Percentiles rank a stretch among this genome's conserved stretches.
Evolutionary conservation across 208 protist genomes (phyloP).

Genomic region (Willaertia magna): DNA sequence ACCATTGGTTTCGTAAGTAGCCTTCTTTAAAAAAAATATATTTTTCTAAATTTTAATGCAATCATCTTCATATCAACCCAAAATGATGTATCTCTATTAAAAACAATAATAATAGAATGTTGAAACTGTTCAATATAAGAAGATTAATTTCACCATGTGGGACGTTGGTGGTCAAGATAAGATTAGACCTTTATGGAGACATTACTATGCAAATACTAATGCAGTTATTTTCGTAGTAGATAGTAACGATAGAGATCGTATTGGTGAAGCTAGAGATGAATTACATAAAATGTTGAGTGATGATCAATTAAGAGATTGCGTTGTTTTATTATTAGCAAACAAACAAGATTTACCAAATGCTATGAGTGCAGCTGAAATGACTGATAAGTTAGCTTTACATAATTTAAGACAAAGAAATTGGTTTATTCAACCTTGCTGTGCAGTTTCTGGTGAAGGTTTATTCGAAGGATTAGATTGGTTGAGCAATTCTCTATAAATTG

Average conservation of each 20-base stretch:
- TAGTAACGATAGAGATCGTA: slow-evolving; percentile 31
- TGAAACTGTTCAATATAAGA: slow-evolving; percentile 83
- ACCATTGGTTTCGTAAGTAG: too few species aligned
- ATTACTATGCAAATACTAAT: slow-evolving; percentile 61
- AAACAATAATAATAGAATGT: too few species aligned
- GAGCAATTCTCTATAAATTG: too few species aligned
- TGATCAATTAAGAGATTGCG: slow-evolving; percentile 32
- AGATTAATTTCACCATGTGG: slow-evolving; percentile 84
- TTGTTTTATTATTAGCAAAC: slow-evolving; percentile 52
- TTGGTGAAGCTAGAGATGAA: slow-evolving; percentile 36
- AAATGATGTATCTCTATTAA: too few species aligned
- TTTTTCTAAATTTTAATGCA: too few species aligned
- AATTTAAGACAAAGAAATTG: slow-evolving; percentile 23
- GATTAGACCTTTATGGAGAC: slow-evolving; percentile 46
- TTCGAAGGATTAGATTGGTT: slow-evolving; percentile 75
- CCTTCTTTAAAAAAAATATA: too few species aligned
- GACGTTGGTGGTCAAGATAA: neutral
- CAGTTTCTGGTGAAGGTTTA: slow-evolving; percentile 62
- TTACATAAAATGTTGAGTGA: slow-evolving; percentile 37
- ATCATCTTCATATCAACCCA: too few species aligned
- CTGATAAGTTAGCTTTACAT: slow-evolving; percentile 17
- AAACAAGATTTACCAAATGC: slow-evolving; percentile 44
- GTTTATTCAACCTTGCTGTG: slow-evolving; percentile 39
- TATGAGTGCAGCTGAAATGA: slow-evolving; percentile 18
- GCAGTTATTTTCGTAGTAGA: slow-evolving; percentile 47